Conservation (phyloP, 164 flowering plant genomes). For the Sextonia rubra region DNA sequence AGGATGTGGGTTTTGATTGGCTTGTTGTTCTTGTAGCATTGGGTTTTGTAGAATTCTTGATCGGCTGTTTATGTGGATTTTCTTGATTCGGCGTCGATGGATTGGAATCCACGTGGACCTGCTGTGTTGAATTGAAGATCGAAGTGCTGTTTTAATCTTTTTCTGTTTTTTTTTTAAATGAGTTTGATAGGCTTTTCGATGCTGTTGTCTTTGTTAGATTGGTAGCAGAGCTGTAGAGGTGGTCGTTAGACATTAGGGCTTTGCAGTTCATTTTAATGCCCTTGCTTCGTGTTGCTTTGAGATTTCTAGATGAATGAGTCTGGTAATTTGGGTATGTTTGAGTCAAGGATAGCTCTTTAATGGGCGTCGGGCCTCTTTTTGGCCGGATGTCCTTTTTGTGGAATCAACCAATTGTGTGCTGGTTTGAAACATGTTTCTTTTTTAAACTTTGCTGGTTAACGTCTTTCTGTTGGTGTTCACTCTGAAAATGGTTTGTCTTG, state of each 20-base stretch:
- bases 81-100: neutral
- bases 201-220: neutral
- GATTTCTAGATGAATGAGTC: too few relatives aligned
- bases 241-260: neutral
- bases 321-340: too few relatives aligned
- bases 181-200: neutral
- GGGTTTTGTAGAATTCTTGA: neutral
- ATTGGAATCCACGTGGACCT: neutral
- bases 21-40: neutral
- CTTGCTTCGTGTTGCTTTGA: neutral
- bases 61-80: neutral
- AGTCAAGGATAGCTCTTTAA: too few relatives aligned
- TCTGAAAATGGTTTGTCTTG: too few relatives aligned
- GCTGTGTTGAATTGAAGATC: neutral
- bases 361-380: too few relatives aligned
- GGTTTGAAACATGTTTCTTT: too few relatives aligned
- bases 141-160: neutral
- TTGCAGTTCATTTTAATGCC: neutral
- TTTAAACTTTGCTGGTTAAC: too few relatives aligned
- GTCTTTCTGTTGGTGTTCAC: too few relatives aligned
- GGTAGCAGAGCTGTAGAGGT: neutral
- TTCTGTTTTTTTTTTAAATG: neutral
- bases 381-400: too few relatives aligned
- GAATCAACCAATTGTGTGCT: too few relatives aligned
- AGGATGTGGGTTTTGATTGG: neutral